Conservation (phyloP, 2,329 filamentous ascomycete genomes). For the Colletotrichum acutatum region DNA sequence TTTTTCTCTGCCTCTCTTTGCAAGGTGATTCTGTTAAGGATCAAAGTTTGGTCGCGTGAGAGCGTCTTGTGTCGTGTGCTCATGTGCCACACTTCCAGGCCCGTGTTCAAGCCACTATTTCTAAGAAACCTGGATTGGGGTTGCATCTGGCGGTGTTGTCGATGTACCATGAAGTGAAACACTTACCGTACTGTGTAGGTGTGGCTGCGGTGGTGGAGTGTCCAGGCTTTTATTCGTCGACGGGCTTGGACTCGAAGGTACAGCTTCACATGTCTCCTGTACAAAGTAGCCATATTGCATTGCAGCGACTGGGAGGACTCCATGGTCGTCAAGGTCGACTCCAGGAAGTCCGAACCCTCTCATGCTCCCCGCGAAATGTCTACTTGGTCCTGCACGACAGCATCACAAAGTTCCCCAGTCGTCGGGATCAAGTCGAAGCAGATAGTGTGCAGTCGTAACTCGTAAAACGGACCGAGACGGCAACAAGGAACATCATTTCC, state of each 20-base stretch:
- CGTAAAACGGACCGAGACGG: not conserved
- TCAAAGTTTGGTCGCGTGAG: constrained; percentile 17
- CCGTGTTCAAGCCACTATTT: constrained; percentile 20
- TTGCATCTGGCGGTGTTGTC: constrained; percentile 10
- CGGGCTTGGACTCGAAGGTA: not conserved
- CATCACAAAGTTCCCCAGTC: constrained; percentile 23
- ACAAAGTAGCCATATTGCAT: not conserved
- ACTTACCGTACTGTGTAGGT: not conserved
- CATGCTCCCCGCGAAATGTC: not conserved
- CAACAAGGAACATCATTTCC: not conserved
- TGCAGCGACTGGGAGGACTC: not conserved
- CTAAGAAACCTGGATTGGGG: not conserved
- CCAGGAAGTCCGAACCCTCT: not conserved
- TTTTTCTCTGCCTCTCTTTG: not conserved
- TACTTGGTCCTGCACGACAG: constrained; percentile 12
- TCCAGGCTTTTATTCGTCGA: not conserved
- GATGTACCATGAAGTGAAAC: not conserved
- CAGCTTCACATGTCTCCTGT: not conserved
- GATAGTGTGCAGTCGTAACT: not conserved
- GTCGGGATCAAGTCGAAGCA: not conserved
- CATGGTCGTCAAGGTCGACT: not conserved
- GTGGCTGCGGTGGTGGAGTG: not conserved
- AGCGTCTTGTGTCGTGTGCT: constrained; percentile 26
- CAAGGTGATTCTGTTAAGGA: not conserved
- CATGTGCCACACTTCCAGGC: constrained; percentile 27